Base-by-base conservation (phyloP, 2,329 filamentous ascomycete genomes). In the Balansia obtecta region DNA sequence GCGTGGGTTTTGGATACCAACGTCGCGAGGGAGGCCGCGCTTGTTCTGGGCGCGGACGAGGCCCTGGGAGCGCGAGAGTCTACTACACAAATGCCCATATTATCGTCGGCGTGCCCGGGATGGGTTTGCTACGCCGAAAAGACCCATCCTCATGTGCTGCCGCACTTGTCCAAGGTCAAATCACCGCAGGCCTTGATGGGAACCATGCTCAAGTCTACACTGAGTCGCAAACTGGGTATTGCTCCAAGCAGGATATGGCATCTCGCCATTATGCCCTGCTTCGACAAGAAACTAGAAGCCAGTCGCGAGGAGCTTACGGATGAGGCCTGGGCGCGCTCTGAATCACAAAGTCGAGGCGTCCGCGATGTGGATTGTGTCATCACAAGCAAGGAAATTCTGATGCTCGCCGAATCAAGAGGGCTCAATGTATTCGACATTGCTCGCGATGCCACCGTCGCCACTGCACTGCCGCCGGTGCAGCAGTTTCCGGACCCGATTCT, bases 51-150 rank as follows among this genome's bases (percentile, higher is more conserved):
- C 27, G 82, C 85, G 1, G 80, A 88, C 38, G 87, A 93, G 63
- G 82, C 86, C 9, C 68, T 80, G 18, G 65, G 57, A 38, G 60
- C 27, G 57, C 52, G 22, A 54, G 39, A 9, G 12, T 64, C 4
- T 55, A 50, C 32, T 27, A 51, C 18, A 16, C 45, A 57, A 44
- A 71, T 72, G 49, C 86, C 88, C 0, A 81, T 91, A 32, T 75
- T 98, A 42, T 88, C 90, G 9, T 90, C 90, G 3, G 88, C 88
- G 18, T 98, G 93, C 65, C 93, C 93, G 1, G 93, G 93, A 8
- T 98, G 94, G 90, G 91, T 98, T 50, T 98, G 93, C 69, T 98
- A 98, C 62, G 91, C 91, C 27, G 93, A 98, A 66, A 97, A 98
- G 71, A 97, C 91, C 50, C 93, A 98, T 62, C 89, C 93, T 1